These are phyloP conservation scores for Tothia fuscella DNA, from an alignment of 2,329 filamentous ascomycete species.

Conservation along the genomic window DNA sequence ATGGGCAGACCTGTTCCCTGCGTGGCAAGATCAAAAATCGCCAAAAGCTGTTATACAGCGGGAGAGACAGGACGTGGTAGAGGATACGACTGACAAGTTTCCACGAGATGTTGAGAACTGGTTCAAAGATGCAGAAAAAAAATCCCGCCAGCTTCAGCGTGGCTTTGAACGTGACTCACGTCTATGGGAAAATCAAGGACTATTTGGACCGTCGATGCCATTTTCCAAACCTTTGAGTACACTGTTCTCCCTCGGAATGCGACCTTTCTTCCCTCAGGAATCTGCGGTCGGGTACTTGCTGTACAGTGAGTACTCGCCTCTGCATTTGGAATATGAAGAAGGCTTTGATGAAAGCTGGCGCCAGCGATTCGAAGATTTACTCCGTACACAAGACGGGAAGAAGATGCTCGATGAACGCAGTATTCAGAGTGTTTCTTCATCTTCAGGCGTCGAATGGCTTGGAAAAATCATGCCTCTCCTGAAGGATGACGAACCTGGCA, in stretches of 20 bases:
- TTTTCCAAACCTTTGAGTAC: conserved; percentile 7
- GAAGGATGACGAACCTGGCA: not conserved
- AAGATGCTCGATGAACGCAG: not conserved
- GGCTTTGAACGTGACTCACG: not conserved
- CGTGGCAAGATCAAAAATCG: not conserved
- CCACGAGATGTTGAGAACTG: not conserved
- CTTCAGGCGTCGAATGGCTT: conserved; percentile 3
- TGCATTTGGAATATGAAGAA: conserved; percentile 9
- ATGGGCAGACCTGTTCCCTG: conserved; percentile 8
- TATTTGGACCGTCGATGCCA: conserved; percentile 3
- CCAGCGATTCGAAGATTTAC: conserved; percentile 10
- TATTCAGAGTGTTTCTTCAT: not conserved
- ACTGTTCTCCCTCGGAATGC: conserved; percentile 7
- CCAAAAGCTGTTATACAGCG: not conserved
- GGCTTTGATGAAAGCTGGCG: conserved; percentile 8
- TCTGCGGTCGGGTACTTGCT: conserved; percentile 8
- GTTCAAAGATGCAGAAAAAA: not conserved
- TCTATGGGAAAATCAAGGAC: conserved; percentile 1
- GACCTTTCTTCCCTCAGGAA: conserved; percentile 6
- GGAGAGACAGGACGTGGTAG: not conserved
- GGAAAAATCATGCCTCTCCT: not conserved
- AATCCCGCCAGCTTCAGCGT: not conserved
- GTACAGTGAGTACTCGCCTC: conserved; percentile 9
- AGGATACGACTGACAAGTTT: not conserved
- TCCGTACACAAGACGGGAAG: conserved; percentile 4